These are phyloP conservation scores for Vigna mungo DNA, from an alignment of 306 rosid species.

Conservation along the genomic window DNA sequence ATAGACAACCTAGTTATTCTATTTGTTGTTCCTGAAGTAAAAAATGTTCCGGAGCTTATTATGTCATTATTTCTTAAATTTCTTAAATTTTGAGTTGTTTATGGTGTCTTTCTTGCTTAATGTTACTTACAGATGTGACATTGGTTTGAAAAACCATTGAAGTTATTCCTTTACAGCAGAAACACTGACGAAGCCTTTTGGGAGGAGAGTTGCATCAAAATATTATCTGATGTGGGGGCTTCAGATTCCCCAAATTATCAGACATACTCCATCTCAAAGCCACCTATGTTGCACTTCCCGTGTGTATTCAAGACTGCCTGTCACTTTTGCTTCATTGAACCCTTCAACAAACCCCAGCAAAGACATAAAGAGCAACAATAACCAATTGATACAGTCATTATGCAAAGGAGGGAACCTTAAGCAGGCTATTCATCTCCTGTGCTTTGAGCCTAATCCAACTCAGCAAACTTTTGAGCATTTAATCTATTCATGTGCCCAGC, in stretches of 20 bases:
- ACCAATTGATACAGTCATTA: conserved; percentile 73
- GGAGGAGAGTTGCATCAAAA: conserved; percentile 20
- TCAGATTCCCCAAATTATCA: conserved; percentile 54
- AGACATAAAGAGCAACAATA: conserved; percentile 44
- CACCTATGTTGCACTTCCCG: conserved; percentile 39
- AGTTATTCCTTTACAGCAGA: neutral
- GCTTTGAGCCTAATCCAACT: conserved; percentile 68
- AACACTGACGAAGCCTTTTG: conserved; percentile 27
- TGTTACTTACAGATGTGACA: conserved; percentile 38
- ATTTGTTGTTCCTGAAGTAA: conserved; percentile 19
- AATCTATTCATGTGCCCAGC: conserved; percentile 68
- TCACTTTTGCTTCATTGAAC: conserved; percentile 56
- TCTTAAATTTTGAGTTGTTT: neutral
- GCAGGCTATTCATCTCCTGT: conserved; percentile 73
- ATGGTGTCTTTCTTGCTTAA: conserved; percentile 14
- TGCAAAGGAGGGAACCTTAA: conserved; percentile 79
- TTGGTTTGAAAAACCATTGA: conserved; percentile 17
- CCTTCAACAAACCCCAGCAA: conserved; percentile 45
- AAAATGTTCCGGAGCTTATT: conserved; percentile 1
- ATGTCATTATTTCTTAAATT: neutral
- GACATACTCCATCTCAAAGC: conserved; percentile 43
- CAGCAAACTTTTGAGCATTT: conserved; percentile 79
- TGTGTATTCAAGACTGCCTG: conserved; percentile 43
- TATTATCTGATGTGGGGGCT: conserved; percentile 71
- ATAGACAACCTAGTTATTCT: neutral